These are phyloP conservation scores for Jackrogersella minutella DNA, from an alignment of 495 filamentous ascomycete genomes.

Conservation along the genomic window DNA sequence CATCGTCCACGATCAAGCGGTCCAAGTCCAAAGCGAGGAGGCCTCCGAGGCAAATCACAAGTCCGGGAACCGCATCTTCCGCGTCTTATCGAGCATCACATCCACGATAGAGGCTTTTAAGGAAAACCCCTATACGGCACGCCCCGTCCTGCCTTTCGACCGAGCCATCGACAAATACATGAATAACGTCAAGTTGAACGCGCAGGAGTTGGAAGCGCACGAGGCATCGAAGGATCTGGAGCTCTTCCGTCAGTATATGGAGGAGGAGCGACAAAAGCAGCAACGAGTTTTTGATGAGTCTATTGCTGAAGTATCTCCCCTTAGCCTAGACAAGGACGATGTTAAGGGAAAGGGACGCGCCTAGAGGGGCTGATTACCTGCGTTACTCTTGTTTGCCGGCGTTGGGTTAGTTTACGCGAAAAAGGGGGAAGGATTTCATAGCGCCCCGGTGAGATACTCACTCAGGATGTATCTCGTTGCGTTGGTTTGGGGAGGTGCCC, in stretches of 20 bases:
- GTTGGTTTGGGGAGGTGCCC: neutral
- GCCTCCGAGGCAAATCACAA: no score
- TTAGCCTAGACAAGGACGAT: no score
- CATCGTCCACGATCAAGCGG: neutral
- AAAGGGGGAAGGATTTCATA: neutral
- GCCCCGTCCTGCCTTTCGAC: neutral
- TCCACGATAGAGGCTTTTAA: neutral
- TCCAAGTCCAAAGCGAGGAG: no score
- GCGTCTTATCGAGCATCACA: neutral
- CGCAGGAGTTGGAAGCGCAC: neutral
- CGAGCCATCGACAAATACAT: neutral
- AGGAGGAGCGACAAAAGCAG: neutral
- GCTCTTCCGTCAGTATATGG: neutral
- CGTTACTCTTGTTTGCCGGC: neutral
- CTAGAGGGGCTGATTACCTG: no score
- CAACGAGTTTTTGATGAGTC: neutral
- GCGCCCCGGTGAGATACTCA: neutral
- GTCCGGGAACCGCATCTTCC: no score
- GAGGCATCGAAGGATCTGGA: neutral
- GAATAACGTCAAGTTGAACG: neutral
- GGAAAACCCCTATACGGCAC: neutral
- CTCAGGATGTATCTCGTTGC: neutral
- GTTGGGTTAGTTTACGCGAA: neutral
- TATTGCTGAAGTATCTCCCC: no score
- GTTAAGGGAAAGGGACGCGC: no score